Evolutionary conservation across 768 basidiomycete genomes (phyloP).

Genomic region (Rossbeevera mucosa): DNA sequence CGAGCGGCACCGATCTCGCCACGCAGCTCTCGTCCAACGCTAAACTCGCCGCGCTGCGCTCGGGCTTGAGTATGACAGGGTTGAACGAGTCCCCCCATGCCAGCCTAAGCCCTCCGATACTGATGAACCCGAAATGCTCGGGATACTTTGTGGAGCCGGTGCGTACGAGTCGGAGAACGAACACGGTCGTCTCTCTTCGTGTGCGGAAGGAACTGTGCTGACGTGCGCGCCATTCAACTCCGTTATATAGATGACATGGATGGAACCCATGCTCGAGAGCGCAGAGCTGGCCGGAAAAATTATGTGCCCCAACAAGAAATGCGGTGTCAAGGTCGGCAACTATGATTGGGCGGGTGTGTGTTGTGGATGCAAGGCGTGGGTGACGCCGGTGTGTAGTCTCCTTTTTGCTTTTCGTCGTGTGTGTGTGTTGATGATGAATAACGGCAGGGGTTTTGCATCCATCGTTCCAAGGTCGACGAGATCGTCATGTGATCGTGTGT

Average conservation of each 20-base stretch:
- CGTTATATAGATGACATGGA: slow-evolving; percentile 80
- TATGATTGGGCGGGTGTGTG: slow-evolving; percentile 95
- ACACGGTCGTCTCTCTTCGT: background rate
- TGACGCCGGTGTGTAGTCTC: slow-evolving; percentile 59
- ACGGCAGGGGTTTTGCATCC: slow-evolving; percentile 53
- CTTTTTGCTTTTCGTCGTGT: too few relatives aligned
- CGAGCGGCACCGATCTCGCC: slow-evolving; percentile 35
- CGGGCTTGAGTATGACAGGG: slow-evolving; percentile 27
- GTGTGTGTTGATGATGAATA: background rate
- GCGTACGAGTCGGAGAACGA: background rate
- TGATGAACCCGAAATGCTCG: slow-evolving; percentile 81
- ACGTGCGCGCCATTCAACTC: background rate
- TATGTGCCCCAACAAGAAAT: slow-evolving; percentile 86
- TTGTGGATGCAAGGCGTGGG: slow-evolving; percentile 91
- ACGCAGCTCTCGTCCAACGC: slow-evolving; percentile 44
- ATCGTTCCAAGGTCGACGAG: slow-evolving; percentile 65
- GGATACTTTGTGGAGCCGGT: slow-evolving; percentile 95
- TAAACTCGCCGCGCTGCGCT: slow-evolving; percentile 46
- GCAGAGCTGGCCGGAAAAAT: slow-evolving; percentile 87
- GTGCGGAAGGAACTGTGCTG: background rate
- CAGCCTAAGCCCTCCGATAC: slow-evolving; percentile 53
- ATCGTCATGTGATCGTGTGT: slow-evolving; percentile 31
- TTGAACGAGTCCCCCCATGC: slow-evolving; percentile 13
- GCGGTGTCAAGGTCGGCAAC: slow-evolving; percentile 87
- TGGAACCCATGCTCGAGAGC: slow-evolving; percentile 74